Conservation (phyloP, 2,329 filamentous ascomycete genomes). For the Orbilia oligospora region DNA sequence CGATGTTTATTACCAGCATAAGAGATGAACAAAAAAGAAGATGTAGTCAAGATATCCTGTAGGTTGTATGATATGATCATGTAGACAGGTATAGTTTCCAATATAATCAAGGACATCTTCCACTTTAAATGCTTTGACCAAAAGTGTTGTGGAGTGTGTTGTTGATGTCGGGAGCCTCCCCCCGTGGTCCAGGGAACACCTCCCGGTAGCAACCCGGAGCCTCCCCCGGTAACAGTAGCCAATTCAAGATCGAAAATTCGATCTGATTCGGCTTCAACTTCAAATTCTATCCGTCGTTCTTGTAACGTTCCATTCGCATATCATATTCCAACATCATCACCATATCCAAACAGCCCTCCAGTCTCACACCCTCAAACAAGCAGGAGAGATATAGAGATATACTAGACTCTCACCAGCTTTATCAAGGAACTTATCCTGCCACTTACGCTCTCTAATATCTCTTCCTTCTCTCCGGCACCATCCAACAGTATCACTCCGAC, state of each 20-base stretch:
- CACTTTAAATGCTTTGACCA: not conserved
- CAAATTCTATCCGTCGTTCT: not conserved
- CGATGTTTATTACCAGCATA: not conserved
- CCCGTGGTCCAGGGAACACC: not conserved
- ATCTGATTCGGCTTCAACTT: not conserved
- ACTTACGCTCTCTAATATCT: not conserved
- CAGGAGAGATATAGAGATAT: not conserved
- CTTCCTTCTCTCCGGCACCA: not conserved
- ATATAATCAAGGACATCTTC: not conserved
- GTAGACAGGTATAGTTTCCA: not conserved
- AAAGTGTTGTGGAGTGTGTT: slow-evolving; percentile 35
- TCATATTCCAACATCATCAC: not conserved
- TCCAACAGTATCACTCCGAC: not conserved
- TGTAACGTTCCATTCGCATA: not conserved
- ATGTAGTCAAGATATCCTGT: too few relatives aligned
- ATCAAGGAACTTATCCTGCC: not conserved
- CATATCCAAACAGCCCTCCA: not conserved
- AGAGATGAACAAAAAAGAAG: not conserved
- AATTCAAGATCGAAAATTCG: slow-evolving; percentile 18
- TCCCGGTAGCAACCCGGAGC: not conserved
- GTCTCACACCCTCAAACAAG: not conserved
- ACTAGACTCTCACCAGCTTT: not conserved
- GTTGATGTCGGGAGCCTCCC: not conserved
- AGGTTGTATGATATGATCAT: not conserved
- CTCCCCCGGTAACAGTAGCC: not conserved